phyloP scores from a whole-genome alignment of 2,329 filamentous ascomycete genomes.

The Colletotrichum sp. region DNA sequence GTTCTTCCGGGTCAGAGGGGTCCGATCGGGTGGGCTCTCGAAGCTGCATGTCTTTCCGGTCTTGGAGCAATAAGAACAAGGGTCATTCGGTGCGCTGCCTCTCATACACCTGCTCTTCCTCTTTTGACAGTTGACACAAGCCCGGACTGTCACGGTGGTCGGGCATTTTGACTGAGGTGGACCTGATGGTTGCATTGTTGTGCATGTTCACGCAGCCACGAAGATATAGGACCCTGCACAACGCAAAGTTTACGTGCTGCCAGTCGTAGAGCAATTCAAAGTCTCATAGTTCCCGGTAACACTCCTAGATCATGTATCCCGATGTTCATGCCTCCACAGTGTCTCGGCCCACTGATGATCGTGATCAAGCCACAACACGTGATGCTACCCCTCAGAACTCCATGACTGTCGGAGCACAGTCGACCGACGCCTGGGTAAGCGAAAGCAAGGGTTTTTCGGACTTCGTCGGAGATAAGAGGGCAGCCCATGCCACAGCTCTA shows the following conservation, averaged over 20 bases:
- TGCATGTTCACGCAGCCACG: background rate
- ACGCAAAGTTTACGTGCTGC: background rate
- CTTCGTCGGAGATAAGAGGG: background rate
- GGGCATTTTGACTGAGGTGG: background rate
- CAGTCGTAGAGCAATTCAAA: background rate
- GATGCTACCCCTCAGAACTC: background rate
- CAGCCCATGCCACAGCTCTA: background rate
- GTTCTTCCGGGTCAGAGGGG: constrained; percentile 38
- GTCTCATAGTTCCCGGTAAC: background rate
- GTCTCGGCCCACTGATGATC: background rate
- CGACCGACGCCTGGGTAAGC: background rate
- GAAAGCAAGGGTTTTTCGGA: background rate
- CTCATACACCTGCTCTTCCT: constrained; percentile 23
- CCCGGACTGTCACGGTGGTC: background rate
- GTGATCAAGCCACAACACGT: background rate
- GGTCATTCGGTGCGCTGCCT: constrained; percentile 10
- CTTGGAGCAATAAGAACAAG: constrained; percentile 33
- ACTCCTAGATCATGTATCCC: background rate
- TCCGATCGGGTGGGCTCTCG: constrained; percentile 35
- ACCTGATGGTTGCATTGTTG: background rate
- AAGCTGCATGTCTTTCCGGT: constrained; percentile 36
- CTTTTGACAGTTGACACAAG: constrained; percentile 24
- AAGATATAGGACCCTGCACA: background rate
- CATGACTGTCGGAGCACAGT: background rate
- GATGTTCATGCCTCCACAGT: background rate